A percentile compares a stretch with the other conserved stretches of the same genome.
Conservation (phyloP, 768 basidiomycete species). For the Fistulinella prunicolor region DNA sequence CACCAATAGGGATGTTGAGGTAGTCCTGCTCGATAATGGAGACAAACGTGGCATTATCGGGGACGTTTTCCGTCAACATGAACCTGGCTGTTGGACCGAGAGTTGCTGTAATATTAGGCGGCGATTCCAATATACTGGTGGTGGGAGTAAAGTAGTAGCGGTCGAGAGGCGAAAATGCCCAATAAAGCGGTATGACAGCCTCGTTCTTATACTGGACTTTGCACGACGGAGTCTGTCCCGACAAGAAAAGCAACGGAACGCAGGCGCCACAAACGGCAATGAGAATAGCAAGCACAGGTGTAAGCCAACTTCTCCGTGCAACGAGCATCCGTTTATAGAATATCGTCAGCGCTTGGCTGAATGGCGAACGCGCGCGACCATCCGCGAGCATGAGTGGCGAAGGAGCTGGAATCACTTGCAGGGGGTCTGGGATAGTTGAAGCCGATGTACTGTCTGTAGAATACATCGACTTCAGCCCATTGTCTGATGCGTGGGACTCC, state of each 20-base stretch:
- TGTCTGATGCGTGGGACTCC: slow-evolving; percentile 23
- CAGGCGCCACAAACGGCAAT: slow-evolving; percentile 62
- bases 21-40: slow-evolving; percentile 49
- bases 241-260: slow-evolving; percentile 66
- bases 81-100: slow-evolving; percentile 42
- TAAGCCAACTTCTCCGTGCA: slow-evolving; percentile 64
- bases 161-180: slow-evolving; percentile 46
- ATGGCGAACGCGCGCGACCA: slow-evolving; percentile 53
- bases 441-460: slow-evolving; percentile 2
- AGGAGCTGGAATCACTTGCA: background rate
- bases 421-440: background rate
- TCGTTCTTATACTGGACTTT: slow-evolving; percentile 36
- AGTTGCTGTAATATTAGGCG: slow-evolving; percentile 47
- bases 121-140: slow-evolving; percentile 47
- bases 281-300: slow-evolving; percentile 50
- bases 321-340: slow-evolving; percentile 69
- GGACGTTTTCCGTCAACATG: slow-evolving; percentile 41
- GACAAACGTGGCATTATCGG: slow-evolving; percentile 60
- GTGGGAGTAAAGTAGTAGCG: slow-evolving; percentile 29
- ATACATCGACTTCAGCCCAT: slow-evolving; percentile 21
- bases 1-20: slow-evolving; percentile 58
- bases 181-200: slow-evolving; percentile 48
- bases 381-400: slow-evolving; percentile 33
- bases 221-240: slow-evolving; percentile 51
- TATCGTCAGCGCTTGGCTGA: slow-evolving; percentile 68